Evolutionary conservation across 345 rosid genomes (phyloP).

Genomic region (Sonneratia caseolaris): DNA sequence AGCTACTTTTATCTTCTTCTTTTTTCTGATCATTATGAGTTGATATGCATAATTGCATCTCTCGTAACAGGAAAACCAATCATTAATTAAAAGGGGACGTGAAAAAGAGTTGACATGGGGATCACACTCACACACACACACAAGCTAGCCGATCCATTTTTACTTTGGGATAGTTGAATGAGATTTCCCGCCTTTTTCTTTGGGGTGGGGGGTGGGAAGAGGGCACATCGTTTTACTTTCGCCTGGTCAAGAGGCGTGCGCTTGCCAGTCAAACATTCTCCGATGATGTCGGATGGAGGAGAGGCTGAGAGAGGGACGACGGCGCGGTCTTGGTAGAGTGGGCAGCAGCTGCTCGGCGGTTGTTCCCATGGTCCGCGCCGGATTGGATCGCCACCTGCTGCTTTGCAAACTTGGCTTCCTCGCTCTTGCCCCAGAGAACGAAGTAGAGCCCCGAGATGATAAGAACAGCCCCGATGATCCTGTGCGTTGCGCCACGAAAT

Average conservation of each 20-base stretch:
- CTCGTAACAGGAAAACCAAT: too few species aligned
- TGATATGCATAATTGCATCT: too few species aligned
- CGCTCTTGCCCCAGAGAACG: slow-evolving; percentile 86
- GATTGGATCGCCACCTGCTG: slow-evolving; percentile 49
- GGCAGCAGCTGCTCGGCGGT: slow-evolving; percentile 19
- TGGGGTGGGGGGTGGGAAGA: too few species aligned
- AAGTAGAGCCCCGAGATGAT: slow-evolving; percentile 73
- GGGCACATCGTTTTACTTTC: neutral
- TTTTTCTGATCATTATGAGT: too few species aligned
- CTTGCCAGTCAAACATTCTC: slow-evolving; percentile 55
- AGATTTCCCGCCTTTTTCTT: too few species aligned
- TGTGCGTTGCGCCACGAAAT: slow-evolving; percentile 13
- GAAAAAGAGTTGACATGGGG: neutral
- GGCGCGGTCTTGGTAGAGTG: slow-evolving; percentile 33
- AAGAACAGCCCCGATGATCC: slow-evolving; percentile 81
- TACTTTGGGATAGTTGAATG: too few species aligned
- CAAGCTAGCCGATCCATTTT: neutral
- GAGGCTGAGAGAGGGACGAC: slow-evolving; percentile 64
- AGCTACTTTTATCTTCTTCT: neutral
- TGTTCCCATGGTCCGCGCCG: slow-evolving; percentile 38
- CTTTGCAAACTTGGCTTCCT: slow-evolving; percentile 57
- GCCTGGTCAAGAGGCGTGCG: neutral
- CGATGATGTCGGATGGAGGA: slow-evolving; percentile 60
- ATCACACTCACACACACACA: neutral
- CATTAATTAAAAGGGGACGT: neutral